phyloP scores from a whole-genome alignment of 176 grass and related monocot genomes.

The Hyparrhenia diplandra region DNA sequence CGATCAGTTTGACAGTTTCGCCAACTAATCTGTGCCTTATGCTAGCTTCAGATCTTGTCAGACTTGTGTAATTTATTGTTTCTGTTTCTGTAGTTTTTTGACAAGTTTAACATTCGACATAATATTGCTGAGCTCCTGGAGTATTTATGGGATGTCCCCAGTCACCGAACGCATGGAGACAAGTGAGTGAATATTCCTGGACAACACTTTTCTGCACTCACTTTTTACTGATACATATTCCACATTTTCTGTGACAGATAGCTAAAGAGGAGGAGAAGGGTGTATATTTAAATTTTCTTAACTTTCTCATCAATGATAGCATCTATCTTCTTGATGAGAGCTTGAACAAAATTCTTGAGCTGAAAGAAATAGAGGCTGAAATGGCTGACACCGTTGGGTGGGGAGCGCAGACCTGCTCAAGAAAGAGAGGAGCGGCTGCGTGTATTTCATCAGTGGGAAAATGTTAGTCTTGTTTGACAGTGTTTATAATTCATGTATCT shows the following conservation, averaged over 20 bases:
- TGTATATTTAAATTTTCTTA: slow-evolving; percentile 94
- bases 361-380: slow-evolving; percentile 98
- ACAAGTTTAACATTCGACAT: slow-evolving; percentile 95
- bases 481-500: slow-evolving; percentile 5
- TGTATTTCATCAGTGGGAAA: slow-evolving; percentile 89
- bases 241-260: slow-evolving; percentile 46
- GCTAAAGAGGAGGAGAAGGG: slow-evolving; percentile 96
- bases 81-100: slow-evolving; percentile 69
- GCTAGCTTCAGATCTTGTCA: not conserved
- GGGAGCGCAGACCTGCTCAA: slow-evolving; percentile 74
- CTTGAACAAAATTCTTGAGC: slow-evolving; percentile 94
- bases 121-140: slow-evolving; percentile 98
- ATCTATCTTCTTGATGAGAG: slow-evolving; percentile 99
- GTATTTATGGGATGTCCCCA: slow-evolving; percentile 96
- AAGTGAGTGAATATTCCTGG: slow-evolving; percentile 40
- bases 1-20: not conserved
- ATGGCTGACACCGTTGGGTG: slow-evolving; percentile 73
- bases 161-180: slow-evolving; percentile 87
- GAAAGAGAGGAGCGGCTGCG: slow-evolving; percentile 92
- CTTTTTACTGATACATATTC: slow-evolving; percentile 15
- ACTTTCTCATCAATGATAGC: slow-evolving; percentile 97
- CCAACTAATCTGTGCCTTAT: not conserved
- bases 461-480: slow-evolving; percentile 51
- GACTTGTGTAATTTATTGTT: not conserved
- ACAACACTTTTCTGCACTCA: not conserved